Conservation (phyloP, 129 eudicot species). For the Tagetes patula region DNA sequence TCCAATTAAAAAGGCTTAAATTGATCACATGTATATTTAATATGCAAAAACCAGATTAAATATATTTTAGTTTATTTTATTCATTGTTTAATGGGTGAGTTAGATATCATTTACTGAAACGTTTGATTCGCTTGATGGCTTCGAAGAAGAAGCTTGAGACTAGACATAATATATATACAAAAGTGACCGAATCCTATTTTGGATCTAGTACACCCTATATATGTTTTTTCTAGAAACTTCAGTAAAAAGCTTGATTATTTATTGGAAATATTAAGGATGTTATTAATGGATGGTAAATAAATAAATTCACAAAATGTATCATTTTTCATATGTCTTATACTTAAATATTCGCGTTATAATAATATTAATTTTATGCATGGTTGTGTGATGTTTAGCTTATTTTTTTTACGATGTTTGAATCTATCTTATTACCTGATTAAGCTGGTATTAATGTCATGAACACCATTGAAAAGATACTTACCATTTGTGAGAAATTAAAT, state of each 20-base stretch:
- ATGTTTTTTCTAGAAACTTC: not conserved
- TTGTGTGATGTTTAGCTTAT: too few species aligned
- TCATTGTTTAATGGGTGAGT: not conserved
- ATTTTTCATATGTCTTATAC: not conserved
- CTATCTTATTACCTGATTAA: too few species aligned
- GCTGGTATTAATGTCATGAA: too few species aligned
- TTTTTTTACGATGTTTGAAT: not conserved
- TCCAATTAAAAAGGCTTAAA: not conserved
- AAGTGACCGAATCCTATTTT: not conserved
- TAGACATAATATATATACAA: not conserved
- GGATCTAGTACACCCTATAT: not conserved
- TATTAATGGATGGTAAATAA: too few species aligned
- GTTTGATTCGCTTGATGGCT: not conserved
- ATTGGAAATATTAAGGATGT: not conserved
- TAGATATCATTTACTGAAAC: constrained; percentile 6
- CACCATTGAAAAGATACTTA: too few species aligned
- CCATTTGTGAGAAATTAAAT: too few species aligned
- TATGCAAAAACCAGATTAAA: not conserved
- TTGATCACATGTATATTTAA: not conserved
- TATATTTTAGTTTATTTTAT: not conserved
- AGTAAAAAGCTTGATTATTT: not conserved
- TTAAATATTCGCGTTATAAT: too few species aligned
- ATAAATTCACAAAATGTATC: not conserved
- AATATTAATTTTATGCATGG: too few species aligned
- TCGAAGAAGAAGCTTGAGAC: not conserved